Conservation (phyloP, 108 stramenopile genomes). For the Conticribra guillardii region DNA sequence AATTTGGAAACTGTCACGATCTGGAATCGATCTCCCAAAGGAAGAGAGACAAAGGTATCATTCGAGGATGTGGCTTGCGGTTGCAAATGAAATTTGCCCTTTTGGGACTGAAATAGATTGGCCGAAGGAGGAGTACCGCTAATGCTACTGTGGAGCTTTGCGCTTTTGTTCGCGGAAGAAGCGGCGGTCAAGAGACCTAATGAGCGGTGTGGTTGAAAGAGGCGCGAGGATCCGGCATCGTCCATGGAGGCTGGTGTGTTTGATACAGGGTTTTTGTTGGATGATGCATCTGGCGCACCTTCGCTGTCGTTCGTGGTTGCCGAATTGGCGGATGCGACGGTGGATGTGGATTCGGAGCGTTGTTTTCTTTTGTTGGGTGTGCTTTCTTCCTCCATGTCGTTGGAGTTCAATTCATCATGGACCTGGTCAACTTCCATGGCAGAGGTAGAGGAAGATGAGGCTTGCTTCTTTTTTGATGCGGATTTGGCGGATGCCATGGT, state of each 20-base stretch:
- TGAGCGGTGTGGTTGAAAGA: conserved; percentile 76
- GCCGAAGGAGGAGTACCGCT: conserved; percentile 1
- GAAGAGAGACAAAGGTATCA: conserved; percentile 61
- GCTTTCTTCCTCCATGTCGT: no score
- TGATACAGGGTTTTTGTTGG: neutral
- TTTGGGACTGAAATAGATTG: conserved; percentile 34
- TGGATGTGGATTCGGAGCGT: conserved; percentile 21
- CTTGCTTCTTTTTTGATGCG: no score
- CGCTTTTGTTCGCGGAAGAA: no score
- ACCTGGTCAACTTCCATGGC: no score
- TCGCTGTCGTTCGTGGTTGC: neutral
- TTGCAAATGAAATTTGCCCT: conserved; percentile 63
- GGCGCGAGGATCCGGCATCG: conserved; percentile 63
- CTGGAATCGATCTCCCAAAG: conserved; percentile 82
- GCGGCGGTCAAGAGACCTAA: conserved; percentile 56
- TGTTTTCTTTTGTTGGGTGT: no score
- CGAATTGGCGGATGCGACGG: conserved; percentile 7
- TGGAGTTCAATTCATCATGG: no score
- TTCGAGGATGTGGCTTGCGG: conserved; percentile 57
- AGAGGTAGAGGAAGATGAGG: no score
- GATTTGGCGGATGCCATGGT: no score
- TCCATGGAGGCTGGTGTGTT: conserved; percentile 6
- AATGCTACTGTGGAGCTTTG: neutral
- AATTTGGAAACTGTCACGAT: conserved; percentile 69
- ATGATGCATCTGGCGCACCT: neutral